A percentile compares a stretch with the other conserved stretches of the same genome.
Evolutionary conservation across 129 eudicot species (phyloP).

Genomic region (Chrysanthemum lavandulifolium): DNA sequence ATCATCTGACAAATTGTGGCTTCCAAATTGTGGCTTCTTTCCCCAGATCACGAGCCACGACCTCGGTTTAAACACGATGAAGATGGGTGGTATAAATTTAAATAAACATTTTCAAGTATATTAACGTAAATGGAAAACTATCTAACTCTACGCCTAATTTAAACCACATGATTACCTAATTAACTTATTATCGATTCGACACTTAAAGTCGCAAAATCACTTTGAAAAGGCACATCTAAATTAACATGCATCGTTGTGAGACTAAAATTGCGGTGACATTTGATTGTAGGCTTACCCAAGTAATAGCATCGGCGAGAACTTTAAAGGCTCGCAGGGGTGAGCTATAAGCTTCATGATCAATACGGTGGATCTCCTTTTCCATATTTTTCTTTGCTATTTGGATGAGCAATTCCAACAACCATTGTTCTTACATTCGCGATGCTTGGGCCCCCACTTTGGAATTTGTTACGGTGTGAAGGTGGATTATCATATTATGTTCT

Average conservation of each 20-base stretch:
- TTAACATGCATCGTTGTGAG: background rate
- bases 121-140: no score
- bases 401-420: constrained; percentile 34
- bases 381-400: constrained; percentile 54
- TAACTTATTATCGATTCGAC: background rate
- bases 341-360: constrained; percentile 66
- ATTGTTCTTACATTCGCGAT: constrained; percentile 58
- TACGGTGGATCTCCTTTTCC: constrained; percentile 39
- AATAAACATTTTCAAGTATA: no score
- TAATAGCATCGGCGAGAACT: constrained; percentile 87
- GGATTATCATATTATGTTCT: no score
- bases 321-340: constrained; percentile 85
- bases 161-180: background rate
- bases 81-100: constrained; percentile 37
- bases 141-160: background rate
- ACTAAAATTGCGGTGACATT: background rate
- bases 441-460: no score
- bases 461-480: no score
- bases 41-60: constrained; percentile 54
- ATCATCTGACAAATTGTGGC: constrained; percentile 13
- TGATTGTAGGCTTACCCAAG: constrained; percentile 58
- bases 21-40: constrained; percentile 62
- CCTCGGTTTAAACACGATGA: constrained; percentile 64
- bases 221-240: no score
- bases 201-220: background rate